Percentiles rank a stretch among this genome's conserved stretches.
phyloP scores from a whole-genome alignment of 768 basidiomycete genomes.

The Russula sp. region DNA sequence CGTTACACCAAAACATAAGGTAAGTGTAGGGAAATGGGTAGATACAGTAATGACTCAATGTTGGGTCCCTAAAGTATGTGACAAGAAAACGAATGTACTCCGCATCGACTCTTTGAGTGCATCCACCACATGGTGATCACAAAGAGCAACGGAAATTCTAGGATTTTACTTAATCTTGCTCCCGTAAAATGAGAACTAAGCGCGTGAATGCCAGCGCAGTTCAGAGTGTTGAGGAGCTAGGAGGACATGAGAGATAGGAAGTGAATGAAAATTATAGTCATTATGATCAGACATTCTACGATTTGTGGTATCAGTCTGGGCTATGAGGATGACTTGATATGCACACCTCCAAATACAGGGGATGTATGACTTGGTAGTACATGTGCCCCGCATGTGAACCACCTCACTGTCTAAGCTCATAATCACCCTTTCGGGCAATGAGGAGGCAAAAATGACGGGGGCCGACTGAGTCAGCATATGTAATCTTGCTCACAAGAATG shows the following conservation, averaged over 20 bases:
- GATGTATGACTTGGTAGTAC: neutral
- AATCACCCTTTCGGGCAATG: conserved; percentile 25
- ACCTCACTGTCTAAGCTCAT: conserved; percentile 29
- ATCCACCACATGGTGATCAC: conserved; percentile 20
- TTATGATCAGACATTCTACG: neutral
- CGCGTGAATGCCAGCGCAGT: conserved; percentile 67
- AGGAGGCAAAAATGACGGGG: conserved; percentile 36
- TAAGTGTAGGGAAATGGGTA: neutral
- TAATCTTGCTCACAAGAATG: conserved; percentile 81
- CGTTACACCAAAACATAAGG: neutral
- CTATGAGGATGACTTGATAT: neutral
- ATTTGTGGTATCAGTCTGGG: neutral
- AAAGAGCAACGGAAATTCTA: conserved; percentile 25
- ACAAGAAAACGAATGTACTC: conserved; percentile 22
- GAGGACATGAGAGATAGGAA: neutral
- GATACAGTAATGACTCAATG: neutral
- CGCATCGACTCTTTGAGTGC: conserved; percentile 20
- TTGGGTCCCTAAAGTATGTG: neutral
- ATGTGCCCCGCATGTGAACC: conserved; percentile 51
- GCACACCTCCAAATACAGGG: conserved; percentile 12
- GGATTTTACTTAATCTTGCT: conserved; percentile 51
- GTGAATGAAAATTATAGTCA: neutral
- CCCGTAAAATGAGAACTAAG: conserved; percentile 91
- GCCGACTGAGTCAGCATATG: conserved; percentile 5
- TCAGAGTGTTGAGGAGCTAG: conserved; percentile 95